Conservation (phyloP, 352 stramenopile species). For the Globisporangium barbulae region DNA sequence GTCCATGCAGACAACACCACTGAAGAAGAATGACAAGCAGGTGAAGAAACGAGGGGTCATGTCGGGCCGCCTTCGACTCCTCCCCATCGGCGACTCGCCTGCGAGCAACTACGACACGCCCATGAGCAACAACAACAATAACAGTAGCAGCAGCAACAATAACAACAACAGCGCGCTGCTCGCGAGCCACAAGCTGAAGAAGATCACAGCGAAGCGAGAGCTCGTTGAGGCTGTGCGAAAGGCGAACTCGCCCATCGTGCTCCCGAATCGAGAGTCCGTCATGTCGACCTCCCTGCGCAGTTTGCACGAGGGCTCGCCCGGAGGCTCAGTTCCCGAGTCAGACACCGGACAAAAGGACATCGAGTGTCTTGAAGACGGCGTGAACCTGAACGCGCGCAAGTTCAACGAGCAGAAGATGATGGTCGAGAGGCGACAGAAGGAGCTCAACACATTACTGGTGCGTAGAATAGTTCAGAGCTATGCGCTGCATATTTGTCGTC, state of each 20-base stretch:
- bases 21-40: conserved; percentile 32
- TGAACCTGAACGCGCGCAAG: conserved; percentile 67
- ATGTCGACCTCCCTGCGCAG: conserved; percentile 26
- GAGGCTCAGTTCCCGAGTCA: conserved; percentile 25
- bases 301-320: conserved; percentile 21
- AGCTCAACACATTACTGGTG: conserved; percentile 61
- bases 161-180: conserved; percentile 22
- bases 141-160: conserved; percentile 19
- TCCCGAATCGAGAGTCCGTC: conserved; percentile 40
- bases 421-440: conserved; percentile 55
- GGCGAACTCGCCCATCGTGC: conserved; percentile 58
- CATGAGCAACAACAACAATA: conserved; percentile 24
- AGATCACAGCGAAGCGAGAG: conserved; percentile 76
- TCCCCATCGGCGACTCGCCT: conserved; percentile 42
- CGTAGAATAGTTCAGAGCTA: not conserved
- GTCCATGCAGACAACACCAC: conserved; percentile 23
- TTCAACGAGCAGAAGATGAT: conserved; percentile 80
- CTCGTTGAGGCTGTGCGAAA: conserved; percentile 76
- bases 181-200: conserved; percentile 46
- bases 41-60: conserved; percentile 49
- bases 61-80: conserved; percentile 38
- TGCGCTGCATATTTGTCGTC: not conserved
- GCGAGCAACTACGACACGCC: conserved; percentile 27
- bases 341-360: conserved; percentile 56
- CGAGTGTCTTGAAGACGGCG: conserved; percentile 63